These are phyloP conservation scores for Prillingera fragicola DNA, from an alignment of 1,284 basidiomycete genomes.

Conservation along the genomic window DNA sequence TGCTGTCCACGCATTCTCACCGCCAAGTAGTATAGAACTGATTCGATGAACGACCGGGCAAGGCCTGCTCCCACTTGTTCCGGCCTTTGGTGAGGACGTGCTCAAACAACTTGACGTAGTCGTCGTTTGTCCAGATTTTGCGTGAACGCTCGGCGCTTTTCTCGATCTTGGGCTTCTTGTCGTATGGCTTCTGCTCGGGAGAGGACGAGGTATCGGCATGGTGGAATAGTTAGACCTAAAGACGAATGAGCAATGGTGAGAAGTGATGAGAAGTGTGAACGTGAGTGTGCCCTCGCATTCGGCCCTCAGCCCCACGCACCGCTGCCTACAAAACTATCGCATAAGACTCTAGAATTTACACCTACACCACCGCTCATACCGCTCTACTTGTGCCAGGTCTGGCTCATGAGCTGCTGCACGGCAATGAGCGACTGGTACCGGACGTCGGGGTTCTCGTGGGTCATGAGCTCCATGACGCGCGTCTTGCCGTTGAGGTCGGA, in stretches of 20 bases:
- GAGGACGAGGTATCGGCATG: no score
- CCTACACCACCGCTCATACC: not conserved
- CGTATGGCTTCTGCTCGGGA: no score
- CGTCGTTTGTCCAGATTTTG: slow-evolving; percentile 5
- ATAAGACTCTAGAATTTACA: not conserved
- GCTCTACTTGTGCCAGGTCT: slow-evolving; percentile 23
- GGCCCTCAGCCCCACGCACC: no score
- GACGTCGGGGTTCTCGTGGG: slow-evolving; percentile 78
- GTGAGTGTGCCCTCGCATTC: no score
- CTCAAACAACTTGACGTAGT: slow-evolving; percentile 3
- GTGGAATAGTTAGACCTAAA: no score
- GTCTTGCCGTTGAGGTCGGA: slow-evolving; percentile 81
- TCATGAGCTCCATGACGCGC: slow-evolving; percentile 91
- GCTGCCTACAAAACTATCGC: no score
- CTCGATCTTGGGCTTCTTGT: no score
- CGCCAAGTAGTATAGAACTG: slow-evolving; percentile 12
- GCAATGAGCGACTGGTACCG: slow-evolving; percentile 78
- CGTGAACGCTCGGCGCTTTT: no score
- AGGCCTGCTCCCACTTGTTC: not conserved
- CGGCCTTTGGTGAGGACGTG: not conserved
- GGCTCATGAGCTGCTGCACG: slow-evolving; percentile 45
- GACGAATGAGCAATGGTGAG: no score
- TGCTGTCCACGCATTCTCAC: no score
- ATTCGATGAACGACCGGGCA: slow-evolving; percentile 6
- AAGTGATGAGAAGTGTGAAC: no score